These are phyloP conservation scores for Malassezia arunalokei DNA, from an alignment of 1,284 basidiomycete species.

Conservation along the genomic window DNA sequence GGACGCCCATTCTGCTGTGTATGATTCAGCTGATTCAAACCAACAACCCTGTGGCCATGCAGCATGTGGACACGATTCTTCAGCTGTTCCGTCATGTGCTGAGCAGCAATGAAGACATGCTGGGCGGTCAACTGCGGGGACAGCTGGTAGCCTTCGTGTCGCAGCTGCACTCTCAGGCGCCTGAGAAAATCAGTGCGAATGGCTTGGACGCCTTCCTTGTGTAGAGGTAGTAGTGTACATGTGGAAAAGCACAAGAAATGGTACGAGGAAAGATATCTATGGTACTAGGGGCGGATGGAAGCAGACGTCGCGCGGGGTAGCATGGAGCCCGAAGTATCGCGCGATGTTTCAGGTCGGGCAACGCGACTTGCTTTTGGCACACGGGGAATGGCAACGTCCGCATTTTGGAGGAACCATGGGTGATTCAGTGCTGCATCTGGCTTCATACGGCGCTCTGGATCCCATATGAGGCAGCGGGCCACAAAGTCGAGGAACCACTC, in stretches of 20 bases:
- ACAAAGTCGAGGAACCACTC: slow-evolving; percentile 63
- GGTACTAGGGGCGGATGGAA: not conserved
- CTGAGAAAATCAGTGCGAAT: slow-evolving; percentile 62
- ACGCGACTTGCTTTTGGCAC: not conserved
- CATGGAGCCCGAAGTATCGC: not conserved
- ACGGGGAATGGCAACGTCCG: not conserved
- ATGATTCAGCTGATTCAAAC: slow-evolving; percentile 76
- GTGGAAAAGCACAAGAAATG: too few species aligned
- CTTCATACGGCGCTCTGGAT: slow-evolving; percentile 88
- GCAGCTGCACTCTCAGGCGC: slow-evolving; percentile 61
- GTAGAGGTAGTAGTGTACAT: slow-evolving; percentile 11
- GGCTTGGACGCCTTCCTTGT: slow-evolving; percentile 52
- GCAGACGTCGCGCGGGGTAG: slow-evolving; percentile 6
- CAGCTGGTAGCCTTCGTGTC: slow-evolving; percentile 54
- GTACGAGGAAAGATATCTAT: not conserved
- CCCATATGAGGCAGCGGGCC: slow-evolving; percentile 89
- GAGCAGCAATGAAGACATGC: slow-evolving; percentile 44
- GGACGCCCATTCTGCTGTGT: slow-evolving; percentile 66
- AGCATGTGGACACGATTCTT: slow-evolving; percentile 68
- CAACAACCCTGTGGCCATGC: slow-evolving; percentile 58
- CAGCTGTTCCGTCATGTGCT: slow-evolving; percentile 73
- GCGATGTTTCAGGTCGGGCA: not conserved
- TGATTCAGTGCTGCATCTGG: slow-evolving; percentile 64
- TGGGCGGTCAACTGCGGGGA: slow-evolving; percentile 49
- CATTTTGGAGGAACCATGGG: slow-evolving; percentile 27